These are phyloP conservation scores for Vitis rupestris DNA, from an alignment of 164 flowering plant species.

Conservation along the genomic window DNA sequence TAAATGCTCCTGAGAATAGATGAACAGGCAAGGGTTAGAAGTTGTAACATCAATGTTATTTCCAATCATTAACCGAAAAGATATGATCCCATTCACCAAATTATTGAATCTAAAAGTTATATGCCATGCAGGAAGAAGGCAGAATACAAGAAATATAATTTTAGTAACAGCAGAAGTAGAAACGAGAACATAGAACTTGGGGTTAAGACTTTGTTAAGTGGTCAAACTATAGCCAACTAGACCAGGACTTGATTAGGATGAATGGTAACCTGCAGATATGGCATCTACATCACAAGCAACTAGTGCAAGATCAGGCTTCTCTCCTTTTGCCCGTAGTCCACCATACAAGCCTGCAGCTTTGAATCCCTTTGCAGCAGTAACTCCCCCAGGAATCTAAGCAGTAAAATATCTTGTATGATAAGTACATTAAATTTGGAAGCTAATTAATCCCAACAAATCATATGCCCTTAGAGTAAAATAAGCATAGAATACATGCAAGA, in stretches of 20 bases:
- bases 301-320: slow-evolving; percentile 96
- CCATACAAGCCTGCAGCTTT: slow-evolving; percentile 92
- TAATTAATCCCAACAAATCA: background rate
- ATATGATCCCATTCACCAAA: too few species aligned
- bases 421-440: background rate
- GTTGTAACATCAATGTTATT: background rate
- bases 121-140: too few species aligned
- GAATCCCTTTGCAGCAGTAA: slow-evolving; percentile 91
- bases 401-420: background rate
- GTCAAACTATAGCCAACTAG: too few species aligned
- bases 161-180: too few species aligned
- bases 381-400: slow-evolving; percentile 83
- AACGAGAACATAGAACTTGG: too few species aligned
- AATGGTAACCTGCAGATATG: slow-evolving; percentile 69
- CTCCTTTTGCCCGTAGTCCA: slow-evolving; percentile 81
- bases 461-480: too few species aligned
- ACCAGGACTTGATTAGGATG: background rate
- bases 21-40: background rate
- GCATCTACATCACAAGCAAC: slow-evolving; percentile 95
- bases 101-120: too few species aligned
- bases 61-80: too few species aligned
- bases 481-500: too few species aligned
- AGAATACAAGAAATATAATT: too few species aligned
- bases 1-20: slow-evolving; percentile 69
- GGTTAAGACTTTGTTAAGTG: too few species aligned